A percentile compares a stretch with the other conserved stretches of the same genome.
phyloP scores from a whole-genome alignment of 129 eudicot genomes.

The Ambrosia trifida region DNA sequence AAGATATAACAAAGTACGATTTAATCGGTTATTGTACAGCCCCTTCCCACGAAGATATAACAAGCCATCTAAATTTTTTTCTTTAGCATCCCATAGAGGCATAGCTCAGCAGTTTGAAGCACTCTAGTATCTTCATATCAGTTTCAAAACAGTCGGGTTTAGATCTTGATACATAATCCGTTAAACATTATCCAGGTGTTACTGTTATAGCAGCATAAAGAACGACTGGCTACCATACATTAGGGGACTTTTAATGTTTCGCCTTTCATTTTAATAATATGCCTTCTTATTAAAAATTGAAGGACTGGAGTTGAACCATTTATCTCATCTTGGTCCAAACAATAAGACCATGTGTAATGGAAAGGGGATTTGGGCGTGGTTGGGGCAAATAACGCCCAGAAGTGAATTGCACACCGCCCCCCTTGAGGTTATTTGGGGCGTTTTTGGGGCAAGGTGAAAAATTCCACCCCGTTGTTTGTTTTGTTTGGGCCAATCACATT shows the following conservation, averaged over 20 bases:
- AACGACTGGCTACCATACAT: background rate
- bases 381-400: too few species aligned
- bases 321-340: background rate
- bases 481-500: too few species aligned
- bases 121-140: background rate
- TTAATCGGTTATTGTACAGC: background rate
- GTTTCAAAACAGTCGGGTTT: background rate
- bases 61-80: background rate
- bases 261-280: background rate
- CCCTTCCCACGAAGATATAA: background rate
- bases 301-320: constrained; percentile 1
- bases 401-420: too few species aligned
- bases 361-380: too few species aligned
- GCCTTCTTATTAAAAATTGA: background rate
- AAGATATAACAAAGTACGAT: constrained; percentile 10
- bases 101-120: constrained; percentile 5
- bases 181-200: background rate
- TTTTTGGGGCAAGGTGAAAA: too few species aligned
- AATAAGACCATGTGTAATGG: too few species aligned
- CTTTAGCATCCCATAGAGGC: background rate
- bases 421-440: too few species aligned
- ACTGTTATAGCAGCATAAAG: background rate
- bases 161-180: background rate
- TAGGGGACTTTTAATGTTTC: constrained; percentile 3
- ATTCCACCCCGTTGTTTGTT: too few species aligned